A percentile compares a stretch with the other conserved stretches of the same genome.
phyloP scores from a whole-genome alignment of 1,284 basidiomycete genomes.

The Laetiporus sulphureus region DNA sequence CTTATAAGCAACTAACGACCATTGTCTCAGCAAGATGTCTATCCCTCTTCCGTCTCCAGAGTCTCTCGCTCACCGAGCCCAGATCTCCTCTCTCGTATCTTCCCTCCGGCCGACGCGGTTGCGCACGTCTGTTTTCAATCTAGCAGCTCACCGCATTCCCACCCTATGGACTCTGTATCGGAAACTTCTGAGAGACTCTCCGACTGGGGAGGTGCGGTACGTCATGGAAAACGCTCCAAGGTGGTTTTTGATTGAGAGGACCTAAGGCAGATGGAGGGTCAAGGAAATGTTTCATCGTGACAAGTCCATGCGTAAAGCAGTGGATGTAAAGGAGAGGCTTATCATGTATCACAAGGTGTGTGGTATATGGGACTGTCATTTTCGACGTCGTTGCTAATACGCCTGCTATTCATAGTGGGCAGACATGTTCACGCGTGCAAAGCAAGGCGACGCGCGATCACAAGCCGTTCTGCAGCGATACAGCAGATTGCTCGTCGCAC shows the following conservation, averaged over 20 bases:
- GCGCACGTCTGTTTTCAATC: constrained; percentile 60
- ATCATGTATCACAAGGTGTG: constrained; percentile 47
- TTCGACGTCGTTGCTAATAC: not conserved
- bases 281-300: constrained; percentile 47
- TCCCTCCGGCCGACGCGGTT: constrained; percentile 52
- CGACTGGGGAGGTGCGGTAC: constrained; percentile 42
- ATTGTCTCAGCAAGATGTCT: constrained; percentile 10
- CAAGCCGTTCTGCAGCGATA: constrained; percentile 47
- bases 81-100: constrained; percentile 46
- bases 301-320: constrained; percentile 29
- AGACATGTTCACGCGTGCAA: constrained; percentile 48
- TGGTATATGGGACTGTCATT: constrained; percentile 4
- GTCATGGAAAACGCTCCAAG: constrained; percentile 16
- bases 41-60: constrained; percentile 11
- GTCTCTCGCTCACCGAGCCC: constrained; percentile 45
- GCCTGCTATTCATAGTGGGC: constrained; percentile 41
- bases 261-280: constrained; percentile 52
- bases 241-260: constrained; percentile 3
- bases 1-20: too few relatives aligned
- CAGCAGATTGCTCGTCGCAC: constrained; percentile 44
- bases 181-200: constrained; percentile 51
- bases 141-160: constrained; percentile 68
- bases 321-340: constrained; percentile 32
- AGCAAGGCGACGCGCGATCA: constrained; percentile 41
- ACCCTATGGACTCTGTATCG: constrained; percentile 73